phyloP scores from a whole-genome alignment of 306 rosid species.

The Pachyrhizus erosus region DNA sequence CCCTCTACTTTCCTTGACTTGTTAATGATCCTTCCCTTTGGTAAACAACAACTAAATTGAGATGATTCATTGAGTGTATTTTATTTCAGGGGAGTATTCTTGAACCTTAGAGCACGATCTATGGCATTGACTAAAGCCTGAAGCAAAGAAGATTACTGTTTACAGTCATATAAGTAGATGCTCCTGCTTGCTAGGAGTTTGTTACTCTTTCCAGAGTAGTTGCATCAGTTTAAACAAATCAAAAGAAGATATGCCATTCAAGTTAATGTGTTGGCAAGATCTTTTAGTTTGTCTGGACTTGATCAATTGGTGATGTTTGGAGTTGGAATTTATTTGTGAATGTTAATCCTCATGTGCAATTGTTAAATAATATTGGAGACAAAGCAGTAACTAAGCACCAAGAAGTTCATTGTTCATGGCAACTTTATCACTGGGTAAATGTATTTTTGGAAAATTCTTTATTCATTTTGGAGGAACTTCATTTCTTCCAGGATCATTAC shows the following conservation, averaged over 20 bases:
- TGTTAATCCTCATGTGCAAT: too few species aligned
- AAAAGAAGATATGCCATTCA: neutral
- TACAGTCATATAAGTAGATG: conserved; percentile 1
- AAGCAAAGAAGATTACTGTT: conserved; percentile 41
- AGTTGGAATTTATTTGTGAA: neutral
- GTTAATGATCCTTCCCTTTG: conserved; percentile 16
- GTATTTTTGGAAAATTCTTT: neutral
- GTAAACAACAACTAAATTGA: conserved; percentile 13
- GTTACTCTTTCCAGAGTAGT: neutral
- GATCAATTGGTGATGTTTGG: conserved; percentile 8
- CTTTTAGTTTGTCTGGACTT: conserved; percentile 30
- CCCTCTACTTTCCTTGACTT: conserved; percentile 2
- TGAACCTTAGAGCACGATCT: conserved; percentile 80
- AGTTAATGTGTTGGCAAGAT: conserved; percentile 1
- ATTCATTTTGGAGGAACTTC: neutral
- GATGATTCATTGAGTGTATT: conserved; percentile 1
- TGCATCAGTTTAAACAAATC: neutral
- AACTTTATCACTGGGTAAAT: conserved; percentile 22
- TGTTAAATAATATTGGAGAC: neutral
- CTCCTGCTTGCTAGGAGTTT: conserved; percentile 3
- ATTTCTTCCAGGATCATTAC: neutral
- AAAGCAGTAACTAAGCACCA: neutral
- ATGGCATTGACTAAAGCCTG: conserved; percentile 63
- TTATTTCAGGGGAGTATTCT: conserved; percentile 83
- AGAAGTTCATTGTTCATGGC: neutral